Evolutionary conservation across 192 early-diverging fungal genomes (phyloP), one percentile per base, ranked within the genome.

Genomic region (Backusella liffmaniae): DNA sequence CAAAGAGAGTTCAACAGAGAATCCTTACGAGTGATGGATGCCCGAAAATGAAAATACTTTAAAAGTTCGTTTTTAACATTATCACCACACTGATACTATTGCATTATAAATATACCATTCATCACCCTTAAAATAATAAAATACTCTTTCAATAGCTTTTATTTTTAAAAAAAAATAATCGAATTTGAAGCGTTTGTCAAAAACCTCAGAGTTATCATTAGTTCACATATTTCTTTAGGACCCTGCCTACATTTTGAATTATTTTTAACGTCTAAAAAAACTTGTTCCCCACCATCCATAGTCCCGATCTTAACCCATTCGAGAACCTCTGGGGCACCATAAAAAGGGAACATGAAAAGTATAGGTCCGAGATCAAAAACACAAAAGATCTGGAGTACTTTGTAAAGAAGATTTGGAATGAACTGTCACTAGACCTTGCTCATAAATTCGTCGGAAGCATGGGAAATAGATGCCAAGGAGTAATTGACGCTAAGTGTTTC

Each of bases 21-120:
- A 68, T 68, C 67, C 67, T 68, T 68, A 41, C 36, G 67, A 68
- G 67, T 69, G 67, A 69, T 69, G 67, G 39, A 69, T 69, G 39
- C 67, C 67, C 67, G 67, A 41, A 69, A 69, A 42, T 69, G 67
- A 69, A 69, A 69, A 69, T 42, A 69, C 39, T 69, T 18, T 69
- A 69, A 69, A 69, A 69, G 23, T 69, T 69, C 6, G 67, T 69
- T 69, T 69, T 69, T 69, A 69, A 41, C 67, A 69, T 69, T 21
- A 69, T 69, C 42, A 69, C 39, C 67, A 69, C 67, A 69, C 67
- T 69, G 67, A 69, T 69, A 69, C 67, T 69, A 69, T 69, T 69
- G 39, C 67, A 69, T 69, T 69, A 69, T 69, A 69, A 41, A 69
- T 69, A 69, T 69, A 69, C 67, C 67, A 69, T 69, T 69, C 67